A percentile compares a stretch with the other conserved stretches of the same genome.
These are phyloP conservation scores for Colletotrichum costaricense DNA, from an alignment of 2,329 filamentous ascomycete species.

Conservation along the genomic window DNA sequence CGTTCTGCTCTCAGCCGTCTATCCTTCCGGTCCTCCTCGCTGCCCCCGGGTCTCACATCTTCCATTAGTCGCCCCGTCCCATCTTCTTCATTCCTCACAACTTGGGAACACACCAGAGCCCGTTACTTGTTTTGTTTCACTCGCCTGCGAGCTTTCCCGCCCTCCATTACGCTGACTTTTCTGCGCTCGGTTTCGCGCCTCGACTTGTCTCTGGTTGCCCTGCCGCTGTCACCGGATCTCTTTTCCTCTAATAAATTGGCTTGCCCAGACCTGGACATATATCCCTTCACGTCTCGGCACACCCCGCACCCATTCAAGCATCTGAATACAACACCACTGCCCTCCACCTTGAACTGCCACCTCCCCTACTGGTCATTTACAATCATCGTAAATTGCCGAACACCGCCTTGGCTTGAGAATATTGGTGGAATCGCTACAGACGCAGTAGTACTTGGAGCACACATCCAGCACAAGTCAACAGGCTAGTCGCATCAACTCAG, in stretches of 20 bases:
- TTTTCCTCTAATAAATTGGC: constrained; percentile 24
- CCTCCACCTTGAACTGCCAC: background rate
- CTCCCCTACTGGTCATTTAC: background rate
- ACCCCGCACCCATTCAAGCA: background rate
- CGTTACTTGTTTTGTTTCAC: constrained; percentile 36
- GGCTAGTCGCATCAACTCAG: background rate
- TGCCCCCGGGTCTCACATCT: background rate
- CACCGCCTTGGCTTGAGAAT: background rate
- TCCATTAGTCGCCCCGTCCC: constrained; percentile 11
- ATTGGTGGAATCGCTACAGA: background rate
- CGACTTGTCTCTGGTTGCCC: constrained; percentile 7
- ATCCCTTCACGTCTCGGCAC: background rate
- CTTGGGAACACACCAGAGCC: constrained; percentile 12
- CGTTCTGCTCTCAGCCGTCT: background rate
- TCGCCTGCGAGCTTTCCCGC: constrained; percentile 24
- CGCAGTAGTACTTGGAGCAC: background rate
- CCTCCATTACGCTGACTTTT: constrained; percentile 3
- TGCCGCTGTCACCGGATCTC: background rate
- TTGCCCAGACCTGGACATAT: constrained; percentile 21
- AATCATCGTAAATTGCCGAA: background rate
- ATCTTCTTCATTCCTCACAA: constrained; percentile 22
- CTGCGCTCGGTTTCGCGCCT: constrained; percentile 13
- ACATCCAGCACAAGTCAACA: background rate
- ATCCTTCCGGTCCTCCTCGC: background rate
- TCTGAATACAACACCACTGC: background rate